Evolutionary conservation across 164 flowering plant genomes (phyloP).

Genomic region (Magnolia officinalis): DNA sequence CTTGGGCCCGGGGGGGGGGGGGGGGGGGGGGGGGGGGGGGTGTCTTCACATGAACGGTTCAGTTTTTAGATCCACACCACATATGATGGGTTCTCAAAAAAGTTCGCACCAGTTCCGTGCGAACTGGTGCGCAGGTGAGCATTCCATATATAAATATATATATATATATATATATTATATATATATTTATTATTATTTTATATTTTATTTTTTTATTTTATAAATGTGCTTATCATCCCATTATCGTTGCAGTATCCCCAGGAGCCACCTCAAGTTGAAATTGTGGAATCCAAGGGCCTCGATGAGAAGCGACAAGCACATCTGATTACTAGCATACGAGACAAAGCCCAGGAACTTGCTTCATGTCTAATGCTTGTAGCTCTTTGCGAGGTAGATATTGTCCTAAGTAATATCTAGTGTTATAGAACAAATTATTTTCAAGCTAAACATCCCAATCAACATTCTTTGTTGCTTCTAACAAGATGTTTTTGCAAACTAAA

Average conservation of each 20-base stretch:
- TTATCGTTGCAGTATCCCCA: slow-evolving; percentile 65
- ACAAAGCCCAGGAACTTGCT: slow-evolving; percentile 59
- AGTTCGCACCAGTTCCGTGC: too few species aligned
- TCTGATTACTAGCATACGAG: slow-evolving; percentile 34
- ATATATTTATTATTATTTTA: too few species aligned
- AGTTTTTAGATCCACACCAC: too few species aligned
- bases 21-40: too few species aligned
- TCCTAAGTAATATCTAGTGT: neutral
- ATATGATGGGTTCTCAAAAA: too few species aligned
- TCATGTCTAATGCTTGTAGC: slow-evolving; percentile 76
- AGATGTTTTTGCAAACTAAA: too few species aligned
- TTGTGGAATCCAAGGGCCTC: slow-evolving; percentile 80
- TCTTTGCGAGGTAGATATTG: slow-evolving; percentile 68
- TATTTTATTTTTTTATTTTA: neutral
- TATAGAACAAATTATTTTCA: neutral
- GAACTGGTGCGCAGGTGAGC: too few species aligned
- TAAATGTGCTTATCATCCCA: neutral
- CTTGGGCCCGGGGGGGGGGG: too few species aligned
- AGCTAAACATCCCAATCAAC: neutral
- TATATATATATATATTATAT: too few species aligned
- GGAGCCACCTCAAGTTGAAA: slow-evolving; percentile 55
- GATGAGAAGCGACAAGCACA: slow-evolving; percentile 60
- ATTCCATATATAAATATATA: too few species aligned
- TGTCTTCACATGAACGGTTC: too few species aligned
- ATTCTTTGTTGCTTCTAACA: too few species aligned